These are phyloP conservation scores for Dichomitus squalens DNA, from an alignment of 1,284 basidiomycete genomes.

Conservation along the genomic window DNA sequence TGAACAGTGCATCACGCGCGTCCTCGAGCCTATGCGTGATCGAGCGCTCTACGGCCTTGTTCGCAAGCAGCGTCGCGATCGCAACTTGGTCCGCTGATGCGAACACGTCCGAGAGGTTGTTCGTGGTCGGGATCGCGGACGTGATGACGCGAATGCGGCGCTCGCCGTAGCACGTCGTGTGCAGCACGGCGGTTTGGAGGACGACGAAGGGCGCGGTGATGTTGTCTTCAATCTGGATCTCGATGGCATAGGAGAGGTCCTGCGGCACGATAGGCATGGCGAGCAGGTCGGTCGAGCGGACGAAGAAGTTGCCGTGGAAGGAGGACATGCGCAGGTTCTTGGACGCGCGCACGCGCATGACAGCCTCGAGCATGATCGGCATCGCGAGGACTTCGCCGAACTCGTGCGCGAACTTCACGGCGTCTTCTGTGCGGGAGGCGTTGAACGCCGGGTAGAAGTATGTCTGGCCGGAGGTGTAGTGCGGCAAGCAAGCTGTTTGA, in stretches of 20 bases:
- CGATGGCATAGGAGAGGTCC: constrained; percentile 97
- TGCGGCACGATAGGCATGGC: constrained; percentile 96
- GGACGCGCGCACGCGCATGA: constrained; percentile 96
- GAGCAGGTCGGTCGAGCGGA: constrained; percentile 95
- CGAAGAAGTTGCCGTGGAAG: constrained; percentile 99
- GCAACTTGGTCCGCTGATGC: constrained; percentile 95
- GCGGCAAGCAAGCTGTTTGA: constrained; percentile 80
- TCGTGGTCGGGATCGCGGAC: constrained; percentile 90
- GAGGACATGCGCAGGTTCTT: constrained; percentile 94
- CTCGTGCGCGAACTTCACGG: constrained; percentile 97
- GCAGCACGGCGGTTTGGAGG: constrained; percentile 94
- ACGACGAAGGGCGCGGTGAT: constrained; percentile 93
- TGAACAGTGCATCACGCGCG: constrained; percentile 87
- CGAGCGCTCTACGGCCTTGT: constrained; percentile 96
- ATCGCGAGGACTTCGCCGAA: constrained; percentile 92
- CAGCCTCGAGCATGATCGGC: constrained; percentile 96
- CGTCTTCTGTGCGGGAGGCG: constrained; percentile 91
- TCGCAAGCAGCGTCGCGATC: constrained; percentile 86
- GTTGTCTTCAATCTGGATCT: constrained; percentile 96
- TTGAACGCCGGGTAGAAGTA: constrained; percentile 99
- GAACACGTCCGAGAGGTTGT: constrained; percentile 91
- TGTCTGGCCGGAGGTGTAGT: constrained; percentile 97
- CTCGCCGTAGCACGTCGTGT: constrained; percentile 96
- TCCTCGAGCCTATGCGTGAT: constrained; percentile 93
- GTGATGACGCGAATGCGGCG: constrained; percentile 96